Evolutionary conservation across 176 grass and related monocot genomes (phyloP), one percentile per base, ranked within the genome.

Genomic region (Oryza punctata): DNA sequence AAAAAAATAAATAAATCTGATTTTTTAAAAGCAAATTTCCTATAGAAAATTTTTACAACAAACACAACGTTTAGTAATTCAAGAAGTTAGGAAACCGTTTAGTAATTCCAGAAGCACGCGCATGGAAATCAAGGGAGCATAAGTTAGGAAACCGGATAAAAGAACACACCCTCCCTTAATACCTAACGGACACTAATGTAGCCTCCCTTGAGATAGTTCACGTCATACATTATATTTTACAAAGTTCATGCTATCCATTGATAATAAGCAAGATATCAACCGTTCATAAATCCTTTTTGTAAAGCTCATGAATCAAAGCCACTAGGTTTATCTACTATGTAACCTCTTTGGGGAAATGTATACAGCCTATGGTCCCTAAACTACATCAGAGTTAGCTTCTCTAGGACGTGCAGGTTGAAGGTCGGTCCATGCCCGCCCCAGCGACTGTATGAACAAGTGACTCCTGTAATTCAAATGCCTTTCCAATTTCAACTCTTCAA

Each of bases 401-500:
- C 9, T 24, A 24, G 57, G 19, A 24, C n/a, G 57, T 24, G 57
- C 7, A 25, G 57, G 63, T 18, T 67, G n/a, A 76, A 67, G 19
- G 52, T 76, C 52, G 37, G 8, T 67, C 7, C 24, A 43, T 32
- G 71, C 13, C 69, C 24, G n/a, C 9, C 21, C 19, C 9, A 61
- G n/a, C 59, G 35, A 38, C 40, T 74, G 27, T 12, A 73, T 6
- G 64, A 65, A 65, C 12, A 52, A 67, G 60, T 60, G n/a, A 76
- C 1, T 49, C 23, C 71, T 2, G 11, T 28, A 69, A 40, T 46
- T 46, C 43, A 27, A 52, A 32, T 32, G 64, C 30, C 33, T 35
- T 73, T 44, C 70, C n/a, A 63, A 25, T 25, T 82, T 59, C 45
- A n/a, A 47, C 1, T 63, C 84, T 45, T 81, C 70, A 63, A 57